Evolutionary conservation across 257 asterid species (phyloP), one percentile per base, ranked within the genome.

Genomic region (Scutellaria barbata): DNA sequence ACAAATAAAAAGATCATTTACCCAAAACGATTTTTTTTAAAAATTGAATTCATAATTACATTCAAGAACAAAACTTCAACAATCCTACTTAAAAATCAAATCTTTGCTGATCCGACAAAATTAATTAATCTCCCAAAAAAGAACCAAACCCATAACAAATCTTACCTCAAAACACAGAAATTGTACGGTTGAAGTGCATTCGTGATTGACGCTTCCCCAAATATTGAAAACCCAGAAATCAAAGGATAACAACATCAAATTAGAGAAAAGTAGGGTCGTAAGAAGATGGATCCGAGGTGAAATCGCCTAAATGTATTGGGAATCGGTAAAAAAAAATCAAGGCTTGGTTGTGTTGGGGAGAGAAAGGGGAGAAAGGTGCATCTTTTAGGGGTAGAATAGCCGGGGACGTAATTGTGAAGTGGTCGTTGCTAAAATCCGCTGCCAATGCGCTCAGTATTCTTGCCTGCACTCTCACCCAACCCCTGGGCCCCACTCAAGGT

Each of bases 371-470:
- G 69, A 57, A 42, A 66, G 63, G 10, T 61, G 81, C 74, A 67
- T 76, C 51, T 62, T 66, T 80, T 40, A 8, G 5, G 70, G 55
- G 73, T n/a, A 47, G 63, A 45, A 76, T 41, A 57, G 56, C 48
- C 40, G 71, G 45, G 43, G 52, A 43, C 72, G 71, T 60, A 40
- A 65, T 61, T 57, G 79, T 56, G 50, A 50, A 74, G 73, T 40
- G 80, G 53, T 64, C 4, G 64, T 43, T 67, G 75, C 78, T 80
- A 80, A 25, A 48, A 40, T 80, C 73, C 81, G 78, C 84, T 55
- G 63, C 47, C 73, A 46, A 53, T 74, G 70, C 72, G 74, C 74
- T 62, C 70, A 35, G 10, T 63, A 53, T 63, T 53, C 66, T 53
- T 63, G 71, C 63, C 37, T 54, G 66, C 63, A 39, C 25, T 64